Base-by-base conservation (phyloP, 2,329 filamentous ascomycete genomes). In the Thermoascus crustaceus region DNA sequence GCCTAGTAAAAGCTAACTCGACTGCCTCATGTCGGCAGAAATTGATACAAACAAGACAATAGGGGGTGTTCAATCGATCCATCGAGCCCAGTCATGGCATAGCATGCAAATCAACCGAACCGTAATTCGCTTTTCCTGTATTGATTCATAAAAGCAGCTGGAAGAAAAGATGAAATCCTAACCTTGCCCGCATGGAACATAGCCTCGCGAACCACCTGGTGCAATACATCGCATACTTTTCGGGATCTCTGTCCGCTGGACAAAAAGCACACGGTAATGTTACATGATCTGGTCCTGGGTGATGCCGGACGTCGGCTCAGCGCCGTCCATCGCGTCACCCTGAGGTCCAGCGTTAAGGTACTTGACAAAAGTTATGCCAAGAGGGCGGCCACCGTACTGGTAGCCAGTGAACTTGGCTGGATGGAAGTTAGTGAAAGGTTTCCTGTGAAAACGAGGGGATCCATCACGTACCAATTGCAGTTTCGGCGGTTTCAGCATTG, bases 231-330 rank as follows among this genome's bases (percentile, higher is more conserved):
- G 26, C 18, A 29, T 16, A 29, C 26, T 29, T 29, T 29, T 17
- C 26, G 26, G 26, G 26, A 29, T 29, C 16, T 29, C 26, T 29
- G 9, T 29, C 26, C 14, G 18, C 26, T 29, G 14, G 14, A 16
- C 18, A 17, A 29, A 29, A 29, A 29, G 26, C 26, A 33, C 30
- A 22, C 32, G 23, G 29, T 46, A 20, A 35, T 26, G 34, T 68
- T 68, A 96, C 88, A 96, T 94, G 66, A 96, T 95, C 70, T 96
- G 88, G 58, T 96, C 89, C 65, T 96, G 91, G n/a, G 87, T 94
- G 57, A 94, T 66, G 42, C 81, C 82, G 33, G 72, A 63, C 17
- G 71, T 68, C 24, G 67, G 76, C 45, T 84, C 76, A 43, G 86
- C 79, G 21, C 80, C 85, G 48, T 95, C 88, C 86, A 95, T 94